Percentiles rank a stretch among this genome's conserved stretches.
These are phyloP conservation scores for Ustilago bromivora DNA, from an alignment of 1,284 basidiomycete species.

Conservation along the genomic window DNA sequence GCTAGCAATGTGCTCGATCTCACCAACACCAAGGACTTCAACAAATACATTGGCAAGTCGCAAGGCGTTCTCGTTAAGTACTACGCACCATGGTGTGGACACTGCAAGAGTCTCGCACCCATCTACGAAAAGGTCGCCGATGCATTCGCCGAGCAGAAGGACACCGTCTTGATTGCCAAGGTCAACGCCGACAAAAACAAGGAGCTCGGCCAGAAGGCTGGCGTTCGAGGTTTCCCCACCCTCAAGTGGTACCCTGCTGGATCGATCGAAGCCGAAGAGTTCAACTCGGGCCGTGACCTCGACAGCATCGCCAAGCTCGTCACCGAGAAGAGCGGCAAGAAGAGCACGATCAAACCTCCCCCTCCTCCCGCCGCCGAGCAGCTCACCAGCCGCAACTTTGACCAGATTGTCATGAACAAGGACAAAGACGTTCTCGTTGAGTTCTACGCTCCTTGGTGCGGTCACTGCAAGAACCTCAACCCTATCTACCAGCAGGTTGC, in stretches of 20 bases:
- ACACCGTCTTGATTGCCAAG: constrained; percentile 89
- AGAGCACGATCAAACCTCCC: constrained; percentile 85
- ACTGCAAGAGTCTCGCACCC: constrained; percentile 82
- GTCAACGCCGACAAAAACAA: constrained; percentile 91
- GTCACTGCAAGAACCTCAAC: constrained; percentile 89
- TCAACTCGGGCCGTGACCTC: constrained; percentile 83
- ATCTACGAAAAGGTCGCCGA: constrained; percentile 89
- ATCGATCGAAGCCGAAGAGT: constrained; percentile 75
- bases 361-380: constrained; percentile 80
- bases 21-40: constrained; percentile 60
- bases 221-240: constrained; percentile 86
- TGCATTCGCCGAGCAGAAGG: constrained; percentile 77
- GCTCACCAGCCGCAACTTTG: constrained; percentile 82
- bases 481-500: constrained; percentile 93
- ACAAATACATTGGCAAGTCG: constrained; percentile 57
- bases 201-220: constrained; percentile 76
- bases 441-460: constrained; percentile 91
- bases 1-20: constrained; percentile 64
- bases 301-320: constrained; percentile 81
- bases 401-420: constrained; percentile 83
- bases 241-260: constrained; percentile 87
- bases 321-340: constrained; percentile 80
- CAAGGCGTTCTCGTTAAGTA: constrained; percentile 64
- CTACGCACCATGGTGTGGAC: constrained; percentile 69
- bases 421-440: constrained; percentile 94